A percentile compares a stretch with the other conserved stretches of the same genome.
Conservation (phyloP, 192 early-diverging fungal species). For the Phlyctochytrium planicorne region DNA sequence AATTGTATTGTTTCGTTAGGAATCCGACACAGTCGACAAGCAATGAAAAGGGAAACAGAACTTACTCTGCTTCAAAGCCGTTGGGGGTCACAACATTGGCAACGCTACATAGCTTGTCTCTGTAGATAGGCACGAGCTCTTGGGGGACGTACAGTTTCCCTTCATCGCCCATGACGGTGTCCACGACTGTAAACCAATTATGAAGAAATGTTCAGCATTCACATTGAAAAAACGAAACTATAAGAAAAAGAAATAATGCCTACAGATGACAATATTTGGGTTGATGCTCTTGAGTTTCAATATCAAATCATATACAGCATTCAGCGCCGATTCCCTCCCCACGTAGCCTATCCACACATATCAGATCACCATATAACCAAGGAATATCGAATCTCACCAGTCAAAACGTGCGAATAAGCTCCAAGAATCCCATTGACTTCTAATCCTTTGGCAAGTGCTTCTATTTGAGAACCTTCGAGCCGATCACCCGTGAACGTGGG, state of each 20-base stretch:
- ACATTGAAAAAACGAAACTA: background rate
- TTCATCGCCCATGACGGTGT: constrained; percentile 92
- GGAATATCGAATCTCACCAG: constrained; percentile 46
- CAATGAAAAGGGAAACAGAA: background rate
- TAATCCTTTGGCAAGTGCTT: constrained; percentile 69
- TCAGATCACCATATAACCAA: background rate
- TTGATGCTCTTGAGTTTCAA: constrained; percentile 49
- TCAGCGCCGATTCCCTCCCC: constrained; percentile 68
- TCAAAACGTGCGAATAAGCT: constrained; percentile 76
- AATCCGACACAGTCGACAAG: too few relatives aligned
- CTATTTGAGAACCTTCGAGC: constrained; percentile 62
- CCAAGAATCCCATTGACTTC: constrained; percentile 69
- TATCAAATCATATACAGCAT: constrained; percentile 55
- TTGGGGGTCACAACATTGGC: constrained; percentile 88
- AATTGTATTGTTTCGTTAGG: too few relatives aligned
- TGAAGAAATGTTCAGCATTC: constrained; percentile 10
- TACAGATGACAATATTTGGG: constrained; percentile 56
- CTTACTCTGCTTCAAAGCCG: constrained; percentile 81
- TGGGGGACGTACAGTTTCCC: constrained; percentile 76
- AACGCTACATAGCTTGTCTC: constrained; percentile 61
- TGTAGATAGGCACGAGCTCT: constrained; percentile 79
- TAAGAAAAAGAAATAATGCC: constrained; percentile 11
- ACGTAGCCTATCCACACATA: constrained; percentile 69
- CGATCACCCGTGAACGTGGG: constrained; percentile 70
- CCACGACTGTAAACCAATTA: constrained; percentile 51